Percentiles rank a stretch among this genome's conserved stretches.
Conservation (phyloP, 805 yeast species). For the Starmerella potacharoeniae region DNA sequence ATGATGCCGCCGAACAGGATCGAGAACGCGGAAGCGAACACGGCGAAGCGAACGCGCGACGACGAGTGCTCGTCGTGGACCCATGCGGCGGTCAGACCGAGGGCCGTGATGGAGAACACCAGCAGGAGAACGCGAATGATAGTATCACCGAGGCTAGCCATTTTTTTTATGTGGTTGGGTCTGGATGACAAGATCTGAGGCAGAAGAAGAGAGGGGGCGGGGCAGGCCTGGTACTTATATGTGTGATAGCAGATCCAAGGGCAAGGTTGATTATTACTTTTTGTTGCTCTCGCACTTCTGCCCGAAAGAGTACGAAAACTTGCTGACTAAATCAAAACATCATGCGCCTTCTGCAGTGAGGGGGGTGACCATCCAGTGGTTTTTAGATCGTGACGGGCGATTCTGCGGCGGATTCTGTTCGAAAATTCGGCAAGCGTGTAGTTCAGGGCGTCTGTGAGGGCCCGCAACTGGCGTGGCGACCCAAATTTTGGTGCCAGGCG, state of each 20-base stretch:
- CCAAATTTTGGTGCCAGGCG: too few relatives aligned
- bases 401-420: too few relatives aligned
- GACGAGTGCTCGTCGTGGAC: slow-evolving; percentile 41
- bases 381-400: background rate
- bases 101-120: slow-evolving; percentile 59
- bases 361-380: background rate
- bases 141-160: slow-evolving; percentile 64
- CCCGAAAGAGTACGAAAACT: slow-evolving; percentile 15
- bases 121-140: slow-evolving; percentile 66
- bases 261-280: slow-evolving; percentile 12
- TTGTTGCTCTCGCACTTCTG: slow-evolving; percentile 14
- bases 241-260: slow-evolving; percentile 11
- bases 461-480: too few relatives aligned
- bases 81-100: slow-evolving; percentile 85
- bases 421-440: too few relatives aligned
- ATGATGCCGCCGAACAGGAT: slow-evolving; percentile 38
- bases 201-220: slow-evolving; percentile 7
- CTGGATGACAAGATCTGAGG: background rate
- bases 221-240: slow-evolving; percentile 15
- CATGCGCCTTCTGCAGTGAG: slow-evolving; percentile 4
- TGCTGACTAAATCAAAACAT: slow-evolving; percentile 16
- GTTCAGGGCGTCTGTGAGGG: too few relatives aligned
- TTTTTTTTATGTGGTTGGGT: slow-evolving; percentile 13
- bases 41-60: slow-evolving; percentile 78
- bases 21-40: slow-evolving; percentile 83